These are phyloP conservation scores for Xerophyta viscosa DNA, from an alignment of 106 monocot species.

Conservation along the genomic window DNA sequence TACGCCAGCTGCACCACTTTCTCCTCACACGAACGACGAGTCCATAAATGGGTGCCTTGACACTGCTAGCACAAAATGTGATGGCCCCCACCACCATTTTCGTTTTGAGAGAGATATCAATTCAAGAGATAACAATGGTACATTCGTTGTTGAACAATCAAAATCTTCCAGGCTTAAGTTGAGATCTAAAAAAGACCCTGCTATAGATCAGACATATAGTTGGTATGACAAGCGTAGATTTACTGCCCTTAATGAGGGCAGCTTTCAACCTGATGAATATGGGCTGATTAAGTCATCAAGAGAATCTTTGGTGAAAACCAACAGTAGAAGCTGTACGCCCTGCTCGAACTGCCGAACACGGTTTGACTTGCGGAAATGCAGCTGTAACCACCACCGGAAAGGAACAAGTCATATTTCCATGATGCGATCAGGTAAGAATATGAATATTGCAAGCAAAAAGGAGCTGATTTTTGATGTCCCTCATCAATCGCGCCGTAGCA, in stretches of 20 bases:
- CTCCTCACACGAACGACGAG: conserved; percentile 22
- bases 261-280: conserved; percentile 19
- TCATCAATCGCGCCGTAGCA: conserved; percentile 12
- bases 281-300: conserved; percentile 32
- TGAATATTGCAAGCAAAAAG: conserved; percentile 23
- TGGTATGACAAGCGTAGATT: conserved; percentile 24
- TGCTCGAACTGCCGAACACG: conserved; percentile 22
- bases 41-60: conserved; percentile 5
- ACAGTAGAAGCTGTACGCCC: conserved; percentile 27
- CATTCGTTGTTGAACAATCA: conserved; percentile 52
- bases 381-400: conserved; percentile 23
- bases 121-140: conserved; percentile 22
- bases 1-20: neutral
- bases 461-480: conserved; percentile 9
- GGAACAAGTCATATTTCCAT: conserved; percentile 13
- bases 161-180: conserved; percentile 61
- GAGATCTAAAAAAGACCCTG: conserved; percentile 35
- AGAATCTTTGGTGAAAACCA: conserved; percentile 26
- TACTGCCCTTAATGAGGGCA: neutral
- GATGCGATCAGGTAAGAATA: conserved; percentile 22
- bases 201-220: conserved; percentile 20
- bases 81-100: conserved; percentile 10
- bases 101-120: conserved; percentile 23
- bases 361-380: conserved; percentile 32
- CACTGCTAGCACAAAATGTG: conserved; percentile 10